Percentiles rank a stretch among this genome's conserved stretches.
Conservation (phyloP, 2,329 filamentous ascomycete species). For the Trichoderma brevicompactum region DNA sequence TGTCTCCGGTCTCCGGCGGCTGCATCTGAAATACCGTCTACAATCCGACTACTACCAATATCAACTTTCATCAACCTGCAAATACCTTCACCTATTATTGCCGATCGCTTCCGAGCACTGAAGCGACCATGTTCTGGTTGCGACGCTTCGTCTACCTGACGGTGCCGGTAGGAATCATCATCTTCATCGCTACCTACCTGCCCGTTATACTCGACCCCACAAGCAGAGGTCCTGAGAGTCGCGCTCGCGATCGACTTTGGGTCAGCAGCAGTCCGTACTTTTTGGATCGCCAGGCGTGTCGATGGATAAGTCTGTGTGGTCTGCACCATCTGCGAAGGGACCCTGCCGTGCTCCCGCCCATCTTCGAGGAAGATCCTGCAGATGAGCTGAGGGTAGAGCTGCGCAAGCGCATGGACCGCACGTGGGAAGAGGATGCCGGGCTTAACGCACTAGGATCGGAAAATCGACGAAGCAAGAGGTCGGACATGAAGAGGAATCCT, state of each 20-base stretch:
- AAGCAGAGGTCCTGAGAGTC: conserved; percentile 64
- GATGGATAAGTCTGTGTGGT: conserved; percentile 80
- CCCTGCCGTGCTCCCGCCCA: conserved; percentile 48
- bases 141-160: conserved; percentile 49
- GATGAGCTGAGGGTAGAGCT: conserved; percentile 44
- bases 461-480: conserved; percentile 29
- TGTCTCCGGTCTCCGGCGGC: not conserved
- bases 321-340: conserved; percentile 71
- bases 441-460: conserved; percentile 1
- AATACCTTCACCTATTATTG: not conserved
- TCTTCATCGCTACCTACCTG: conserved; percentile 56
- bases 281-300: conserved; percentile 75
- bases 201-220: conserved; percentile 65
- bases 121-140: conserved; percentile 50
- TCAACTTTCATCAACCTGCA: not conserved
- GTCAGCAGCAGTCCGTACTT: conserved; percentile 73
- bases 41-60: not conserved
- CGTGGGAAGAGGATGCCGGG: conserved; percentile 33
- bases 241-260: conserved; percentile 67
- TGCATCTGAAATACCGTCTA: not conserved
- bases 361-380: conserved; percentile 30
- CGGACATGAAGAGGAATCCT: conserved; percentile 39
- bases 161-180: conserved; percentile 48
- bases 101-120: conserved; percentile 6
- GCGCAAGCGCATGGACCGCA: conserved; percentile 33